A percentile compares a stretch with the other conserved stretches of the same genome.
Conservation (phyloP, 2,329 filamentous ascomycete species). For the Colletotrichum aenigma region DNA sequence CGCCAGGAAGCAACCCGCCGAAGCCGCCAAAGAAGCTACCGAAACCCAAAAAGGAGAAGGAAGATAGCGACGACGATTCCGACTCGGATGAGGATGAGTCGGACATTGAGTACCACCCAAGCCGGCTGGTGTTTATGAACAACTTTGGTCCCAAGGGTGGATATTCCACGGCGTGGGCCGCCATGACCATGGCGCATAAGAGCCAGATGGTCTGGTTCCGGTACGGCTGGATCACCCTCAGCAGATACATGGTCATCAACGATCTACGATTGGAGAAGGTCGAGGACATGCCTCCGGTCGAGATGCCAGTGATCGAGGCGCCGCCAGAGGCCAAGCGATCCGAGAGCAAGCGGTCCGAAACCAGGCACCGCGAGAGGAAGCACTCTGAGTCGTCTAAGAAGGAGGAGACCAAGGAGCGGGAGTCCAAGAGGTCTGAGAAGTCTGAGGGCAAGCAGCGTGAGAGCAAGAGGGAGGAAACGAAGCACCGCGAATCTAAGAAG, state of each 20-base stretch:
- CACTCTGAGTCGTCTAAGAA: not conserved
- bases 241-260: slow-evolving; percentile 95
- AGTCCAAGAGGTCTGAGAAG: not conserved
- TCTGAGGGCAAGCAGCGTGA: not conserved
- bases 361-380: not conserved
- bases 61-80: slow-evolving; percentile 15
- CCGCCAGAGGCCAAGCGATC: not conserved
- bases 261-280: slow-evolving; percentile 68
- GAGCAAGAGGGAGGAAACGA: not conserved
- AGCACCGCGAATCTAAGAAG: not conserved
- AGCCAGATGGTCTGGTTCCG: slow-evolving; percentile 99
- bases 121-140: slow-evolving; percentile 73
- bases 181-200: slow-evolving; percentile 88
- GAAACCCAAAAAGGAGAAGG: slow-evolving; percentile 19
- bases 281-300: not conserved
- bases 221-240: slow-evolving; percentile 91
- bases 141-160: slow-evolving; percentile 63
- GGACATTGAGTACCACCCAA: slow-evolving; percentile 52
- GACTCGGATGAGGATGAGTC: slow-evolving; percentile 27
- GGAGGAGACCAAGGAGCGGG: not conserved
- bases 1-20: slow-evolving; percentile 27
- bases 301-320: not conserved
- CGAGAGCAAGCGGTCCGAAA: not conserved
- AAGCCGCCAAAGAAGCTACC: not conserved
- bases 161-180: slow-evolving; percentile 69